Evolutionary conservation across 1,284 basidiomycete species (phyloP).

Genomic region (Ceratobasidium sp.): DNA sequence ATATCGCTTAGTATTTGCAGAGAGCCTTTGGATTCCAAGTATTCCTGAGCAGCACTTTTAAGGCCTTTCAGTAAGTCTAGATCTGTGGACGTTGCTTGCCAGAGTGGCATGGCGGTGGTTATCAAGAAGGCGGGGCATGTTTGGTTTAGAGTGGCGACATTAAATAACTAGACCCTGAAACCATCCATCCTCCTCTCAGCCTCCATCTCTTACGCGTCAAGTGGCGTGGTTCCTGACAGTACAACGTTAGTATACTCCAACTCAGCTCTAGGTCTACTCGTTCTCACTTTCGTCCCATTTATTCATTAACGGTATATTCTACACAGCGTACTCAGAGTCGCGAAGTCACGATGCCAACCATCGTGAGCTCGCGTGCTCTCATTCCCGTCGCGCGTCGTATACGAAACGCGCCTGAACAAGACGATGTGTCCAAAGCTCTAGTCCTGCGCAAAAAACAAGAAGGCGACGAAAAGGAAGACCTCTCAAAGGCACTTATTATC

Average conservation of each 20-base stretch:
- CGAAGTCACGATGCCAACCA: conserved; percentile 39
- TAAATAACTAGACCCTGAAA: not conserved
- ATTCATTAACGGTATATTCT: not conserved
- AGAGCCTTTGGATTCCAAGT: conserved; percentile 5
- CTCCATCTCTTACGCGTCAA: not conserved
- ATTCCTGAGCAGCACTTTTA: not conserved
- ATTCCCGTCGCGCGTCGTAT: conserved; percentile 40
- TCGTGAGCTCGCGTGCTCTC: conserved; percentile 39
- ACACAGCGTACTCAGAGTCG: not conserved
- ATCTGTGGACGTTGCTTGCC: not conserved
- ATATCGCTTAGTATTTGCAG: conserved; percentile 9
- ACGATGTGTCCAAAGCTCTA: conserved; percentile 38
- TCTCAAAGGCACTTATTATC: conserved; percentile 40
- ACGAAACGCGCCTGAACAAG: conserved; percentile 31
- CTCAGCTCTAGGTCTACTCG: not conserved
- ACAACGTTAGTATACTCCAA: not conserved
- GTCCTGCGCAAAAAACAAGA: conserved; percentile 36
- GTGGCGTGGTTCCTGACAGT: not conserved
- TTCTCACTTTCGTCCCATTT: not conserved
- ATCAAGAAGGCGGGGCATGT: not conserved
- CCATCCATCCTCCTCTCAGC: conserved; percentile 2
- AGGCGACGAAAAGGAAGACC: conserved; percentile 35
- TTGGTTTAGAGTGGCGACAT: conserved; percentile 1
- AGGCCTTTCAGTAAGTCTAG: not conserved
- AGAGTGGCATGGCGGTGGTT: conserved; percentile 17